These are phyloP conservation scores for Penicillium hesseltinei DNA, from an alignment of 2,329 filamentous ascomycete species.

Conservation along the genomic window DNA sequence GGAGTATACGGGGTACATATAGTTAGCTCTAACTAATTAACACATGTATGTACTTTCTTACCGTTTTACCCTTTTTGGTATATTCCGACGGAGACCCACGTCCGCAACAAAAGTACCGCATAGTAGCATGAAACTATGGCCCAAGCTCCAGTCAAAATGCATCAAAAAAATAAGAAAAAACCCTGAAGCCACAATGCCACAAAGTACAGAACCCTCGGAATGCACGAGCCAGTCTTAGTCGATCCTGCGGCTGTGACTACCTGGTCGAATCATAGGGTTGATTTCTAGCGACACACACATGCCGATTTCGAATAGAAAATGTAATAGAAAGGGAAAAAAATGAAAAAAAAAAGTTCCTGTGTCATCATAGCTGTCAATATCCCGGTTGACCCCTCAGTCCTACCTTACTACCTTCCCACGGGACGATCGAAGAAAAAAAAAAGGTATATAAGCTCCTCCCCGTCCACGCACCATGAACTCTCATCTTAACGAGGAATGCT, in stretches of 20 bases:
- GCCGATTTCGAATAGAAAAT: not conserved
- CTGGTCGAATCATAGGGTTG: constrained; percentile 13
- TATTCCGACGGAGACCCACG: not conserved
- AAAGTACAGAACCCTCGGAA: constrained; percentile 14
- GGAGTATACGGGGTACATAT: too few species aligned
- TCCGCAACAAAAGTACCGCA: constrained; percentile 1
- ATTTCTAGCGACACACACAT: constrained; percentile 11
- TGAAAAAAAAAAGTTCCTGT: not conserved
- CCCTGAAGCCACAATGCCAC: not conserved
- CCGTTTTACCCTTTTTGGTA: not conserved
- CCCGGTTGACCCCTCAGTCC: constrained; percentile 16
- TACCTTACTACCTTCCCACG: constrained; percentile 1
- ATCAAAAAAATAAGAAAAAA: not conserved
- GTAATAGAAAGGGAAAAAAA: not conserved
- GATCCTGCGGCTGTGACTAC: constrained; percentile 24
- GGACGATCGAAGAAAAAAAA: not conserved
- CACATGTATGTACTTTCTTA: not conserved
- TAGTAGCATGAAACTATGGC: constrained; percentile 6
- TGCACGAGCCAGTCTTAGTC: constrained; percentile 16
- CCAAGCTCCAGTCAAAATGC: constrained; percentile 15
- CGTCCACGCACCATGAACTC: constrained; percentile 2
- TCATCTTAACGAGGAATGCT: constrained; percentile 56
- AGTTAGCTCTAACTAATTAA: too few species aligned
- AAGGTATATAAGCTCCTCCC: constrained; percentile 21
- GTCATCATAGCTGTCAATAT: constrained; percentile 7